phyloP scores from a whole-genome alignment of 192 early-diverging fungal species.

The Coemansia brasiliensis region DNA sequence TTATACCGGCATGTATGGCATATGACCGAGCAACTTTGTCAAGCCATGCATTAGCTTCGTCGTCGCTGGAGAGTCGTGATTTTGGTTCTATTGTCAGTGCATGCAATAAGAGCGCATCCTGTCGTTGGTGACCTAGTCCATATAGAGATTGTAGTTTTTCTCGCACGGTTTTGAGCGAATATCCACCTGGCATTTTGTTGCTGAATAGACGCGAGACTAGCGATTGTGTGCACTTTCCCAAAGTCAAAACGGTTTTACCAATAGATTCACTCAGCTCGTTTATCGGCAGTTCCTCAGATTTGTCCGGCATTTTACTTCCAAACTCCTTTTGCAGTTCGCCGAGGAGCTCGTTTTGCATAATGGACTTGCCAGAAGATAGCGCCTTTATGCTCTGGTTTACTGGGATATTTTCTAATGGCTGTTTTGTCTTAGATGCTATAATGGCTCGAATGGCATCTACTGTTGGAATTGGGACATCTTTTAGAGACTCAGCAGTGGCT shows the following conservation, averaged over 20 bases:
- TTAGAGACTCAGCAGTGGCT: conserved; percentile 12
- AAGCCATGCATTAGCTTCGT: conserved; percentile 19
- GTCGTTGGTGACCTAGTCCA: conserved; percentile 78
- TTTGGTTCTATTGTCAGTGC: conserved; percentile 82
- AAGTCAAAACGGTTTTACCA: conserved; percentile 56
- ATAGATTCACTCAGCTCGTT: conserved; percentile 75
- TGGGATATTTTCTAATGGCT: conserved; percentile 70
- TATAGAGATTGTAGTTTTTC: conserved; percentile 64
- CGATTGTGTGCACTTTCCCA: conserved; percentile 81
- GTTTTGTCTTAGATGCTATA: conserved; percentile 90
- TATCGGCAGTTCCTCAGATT: conserved; percentile 83
- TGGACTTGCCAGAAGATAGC: conserved; percentile 90
- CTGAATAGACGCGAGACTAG: conserved; percentile 77
- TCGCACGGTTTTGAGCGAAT: conserved; percentile 75
- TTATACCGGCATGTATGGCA: conserved; percentile 70
- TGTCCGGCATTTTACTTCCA: conserved; percentile 79
- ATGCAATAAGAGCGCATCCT: conserved; percentile 73
- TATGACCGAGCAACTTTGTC: conserved; percentile 82
- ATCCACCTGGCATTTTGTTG: conserved; percentile 94
- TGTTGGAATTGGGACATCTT: conserved; percentile 74
- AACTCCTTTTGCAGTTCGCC: conserved; percentile 95
- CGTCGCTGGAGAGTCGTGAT: conserved; percentile 62
- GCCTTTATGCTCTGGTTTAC: conserved; percentile 73
- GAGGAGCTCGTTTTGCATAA: conserved; percentile 96
- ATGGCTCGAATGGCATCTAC: conserved; percentile 73